Evolutionary conservation across 176 grass and related monocot genomes (phyloP), one percentile per base, ranked within the genome.

Genomic region (Rhipidocladum racemiflorum): DNA sequence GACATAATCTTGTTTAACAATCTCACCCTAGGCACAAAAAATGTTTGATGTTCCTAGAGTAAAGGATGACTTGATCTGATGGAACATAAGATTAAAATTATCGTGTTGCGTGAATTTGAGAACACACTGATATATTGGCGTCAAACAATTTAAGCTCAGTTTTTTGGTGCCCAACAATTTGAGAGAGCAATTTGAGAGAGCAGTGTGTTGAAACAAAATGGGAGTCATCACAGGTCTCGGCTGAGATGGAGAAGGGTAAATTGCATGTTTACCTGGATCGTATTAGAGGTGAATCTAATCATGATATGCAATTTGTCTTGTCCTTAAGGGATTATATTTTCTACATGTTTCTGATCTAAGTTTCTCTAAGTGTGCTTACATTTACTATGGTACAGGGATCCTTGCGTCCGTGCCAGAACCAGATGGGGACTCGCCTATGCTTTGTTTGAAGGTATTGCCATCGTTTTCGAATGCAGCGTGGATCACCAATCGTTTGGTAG

Each of bases 1-100:
- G 85, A 40, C 42, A 82, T 76, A 89, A 57, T 70, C 67, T 76
- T 76, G 34, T 7, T 76, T 76, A 70, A 81, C 34, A 55, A 61
- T 76, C 3, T 81, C 9, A 64, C 35, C 14, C 27, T 24, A 16
- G 43, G n/a, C 17, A 35, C 1, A 68, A 17, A 30, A 25, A 79
- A 80, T 74, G 9, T 43, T 79, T 79, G 30, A 67, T 74, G 39
- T 65, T 78, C n/a, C 71, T 57, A 30, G 65, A 30, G 35, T 57
- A 30, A 72, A 30, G 35, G 28, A 32, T 17, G 61, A 45, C 66
- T 46, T 49, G 27, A 25, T 61, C 30, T 72, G 54, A 23, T 48
- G 80, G 67, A 82, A 65, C 29, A 60, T 34, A 39, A 59, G 36
- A 44, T 48, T 45, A 34, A 61, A 82, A 59, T 27, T 68, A 32